phyloP scores from a whole-genome alignment of 495 filamentous ascomycete species.

The Xylaria acuta region DNA sequence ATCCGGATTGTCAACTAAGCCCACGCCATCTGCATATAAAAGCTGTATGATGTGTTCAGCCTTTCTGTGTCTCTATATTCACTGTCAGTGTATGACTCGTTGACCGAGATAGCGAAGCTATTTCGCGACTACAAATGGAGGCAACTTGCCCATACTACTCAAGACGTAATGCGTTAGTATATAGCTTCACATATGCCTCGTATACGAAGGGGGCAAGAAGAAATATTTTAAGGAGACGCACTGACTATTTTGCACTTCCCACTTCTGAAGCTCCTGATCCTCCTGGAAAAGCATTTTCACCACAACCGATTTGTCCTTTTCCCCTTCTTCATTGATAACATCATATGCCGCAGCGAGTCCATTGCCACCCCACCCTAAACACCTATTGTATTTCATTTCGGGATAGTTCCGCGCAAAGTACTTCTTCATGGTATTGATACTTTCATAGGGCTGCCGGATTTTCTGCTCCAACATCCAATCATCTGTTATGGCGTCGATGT shows the following conservation, averaged over 20 bases:
- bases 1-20: not conserved
- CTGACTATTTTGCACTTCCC: slow-evolving; percentile 11
- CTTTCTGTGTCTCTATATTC: not conserved
- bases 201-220: not conserved
- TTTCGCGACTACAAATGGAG: not conserved
- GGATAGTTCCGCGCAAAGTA: not conserved
- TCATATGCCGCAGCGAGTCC: slow-evolving; percentile 20
- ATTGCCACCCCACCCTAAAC: slow-evolving; percentile 23
- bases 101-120: not conserved
- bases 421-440: not conserved
- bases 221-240: not conserved
- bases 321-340: not conserved
- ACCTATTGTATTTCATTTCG: slow-evolving; percentile 1
- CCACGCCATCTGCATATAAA: not conserved
- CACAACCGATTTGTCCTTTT: not conserved
- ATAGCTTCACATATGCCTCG: not conserved
- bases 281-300: not conserved
- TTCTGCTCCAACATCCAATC: not conserved
- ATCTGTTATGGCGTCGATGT: not conserved
- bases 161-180: not conserved
- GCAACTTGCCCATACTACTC: slow-evolving; percentile 12
- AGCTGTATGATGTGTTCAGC: slow-evolving; percentile 19
- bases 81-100: not conserved
- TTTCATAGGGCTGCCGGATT: not conserved
- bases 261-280: not conserved